Evolutionary conservation across 495 filamentous ascomycete genomes (phyloP).

Genomic region (Hypoxylon cercidicola): DNA sequence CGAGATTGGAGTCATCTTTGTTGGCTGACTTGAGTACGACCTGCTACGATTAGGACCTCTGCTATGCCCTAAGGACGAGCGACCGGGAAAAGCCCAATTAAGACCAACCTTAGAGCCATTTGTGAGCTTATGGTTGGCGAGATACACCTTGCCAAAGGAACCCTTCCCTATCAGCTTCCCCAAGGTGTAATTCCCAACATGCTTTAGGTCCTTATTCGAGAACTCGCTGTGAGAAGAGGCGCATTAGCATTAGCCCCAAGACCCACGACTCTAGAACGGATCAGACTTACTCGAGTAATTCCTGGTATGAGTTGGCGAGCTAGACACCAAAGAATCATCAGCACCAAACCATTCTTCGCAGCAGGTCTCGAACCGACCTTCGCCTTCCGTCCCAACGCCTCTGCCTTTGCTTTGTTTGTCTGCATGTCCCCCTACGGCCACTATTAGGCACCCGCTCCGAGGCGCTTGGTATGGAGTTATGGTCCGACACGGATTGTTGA

Average conservation of each 20-base stretch:
- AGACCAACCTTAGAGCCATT: slow-evolving; percentile 92
- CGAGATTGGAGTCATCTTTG: slow-evolving; percentile 94
- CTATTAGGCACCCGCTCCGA: slow-evolving; percentile 32
- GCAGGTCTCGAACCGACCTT: slow-evolving; percentile 71
- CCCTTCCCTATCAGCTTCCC: slow-evolving; percentile 95
- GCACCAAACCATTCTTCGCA: slow-evolving; percentile 20
- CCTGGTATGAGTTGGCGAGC: slow-evolving; percentile 97
- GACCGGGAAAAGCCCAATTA: neutral
- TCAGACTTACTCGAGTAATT: slow-evolving; percentile 84
- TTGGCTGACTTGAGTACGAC: slow-evolving; percentile 98
- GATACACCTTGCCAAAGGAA: slow-evolving; percentile 97
- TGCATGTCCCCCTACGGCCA: slow-evolving; percentile 56
- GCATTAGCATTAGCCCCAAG: slow-evolving; percentile 31
- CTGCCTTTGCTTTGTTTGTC: slow-evolving; percentile 78
- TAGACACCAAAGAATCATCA: slow-evolving; percentile 53
- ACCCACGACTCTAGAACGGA: too few species aligned
- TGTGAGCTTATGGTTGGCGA: slow-evolving; percentile 95
- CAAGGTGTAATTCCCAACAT: slow-evolving; percentile 93
- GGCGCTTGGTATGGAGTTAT: slow-evolving; percentile 6
- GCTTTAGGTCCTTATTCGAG: slow-evolving; percentile 87
- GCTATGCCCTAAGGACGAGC: slow-evolving; percentile 11
- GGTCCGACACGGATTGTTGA: slow-evolving; percentile 15
- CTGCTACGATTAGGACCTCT: slow-evolving; percentile 57
- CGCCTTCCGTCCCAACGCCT: slow-evolving; percentile 90
- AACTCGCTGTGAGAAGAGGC: slow-evolving; percentile 75